A percentile compares a stretch with the other conserved stretches of the same genome.
Evolutionary conservation across 2,329 filamentous ascomycete genomes (phyloP).

Genomic region (Akanthomyces dipterigenus): DNA sequence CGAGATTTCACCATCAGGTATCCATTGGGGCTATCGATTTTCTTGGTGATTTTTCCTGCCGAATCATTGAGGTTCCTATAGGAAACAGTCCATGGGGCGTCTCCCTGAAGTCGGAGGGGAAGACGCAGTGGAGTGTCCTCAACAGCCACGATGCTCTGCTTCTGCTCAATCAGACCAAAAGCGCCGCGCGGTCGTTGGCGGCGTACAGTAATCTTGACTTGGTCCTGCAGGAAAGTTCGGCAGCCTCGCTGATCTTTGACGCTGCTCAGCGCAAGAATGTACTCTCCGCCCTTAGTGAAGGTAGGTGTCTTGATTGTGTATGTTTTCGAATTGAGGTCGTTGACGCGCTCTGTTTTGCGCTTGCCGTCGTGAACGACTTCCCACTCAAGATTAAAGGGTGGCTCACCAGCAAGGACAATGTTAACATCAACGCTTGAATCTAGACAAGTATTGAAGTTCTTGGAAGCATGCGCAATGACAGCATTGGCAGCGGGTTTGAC

Average conservation of each 20-base stretch:
- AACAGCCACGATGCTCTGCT: slow-evolving; percentile 65
- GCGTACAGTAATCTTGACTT: slow-evolving; percentile 77
- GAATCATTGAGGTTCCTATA: slow-evolving; percentile 62
- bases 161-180: slow-evolving; percentile 81
- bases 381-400: slow-evolving; percentile 85
- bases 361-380: slow-evolving; percentile 87
- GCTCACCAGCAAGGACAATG: slow-evolving; percentile 70
- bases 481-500: slow-evolving; percentile 91
- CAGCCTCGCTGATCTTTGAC: slow-evolving; percentile 83
- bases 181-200: slow-evolving; percentile 80
- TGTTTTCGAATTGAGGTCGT: slow-evolving; percentile 53
- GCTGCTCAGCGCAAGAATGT: slow-evolving; percentile 76
- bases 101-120: slow-evolving; percentile 78
- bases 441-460: slow-evolving; percentile 65
- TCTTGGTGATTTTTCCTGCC: slow-evolving; percentile 37
- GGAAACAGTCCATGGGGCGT: slow-evolving; percentile 73
- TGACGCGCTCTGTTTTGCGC: slow-evolving; percentile 60
- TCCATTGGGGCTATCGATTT: slow-evolving; percentile 57
- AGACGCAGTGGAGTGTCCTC: slow-evolving; percentile 68
- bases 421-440: slow-evolving; percentile 72
- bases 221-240: slow-evolving; percentile 77
- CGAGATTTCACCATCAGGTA: slow-evolving; percentile 56
- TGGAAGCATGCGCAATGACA: slow-evolving; percentile 51
- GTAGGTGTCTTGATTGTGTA: slow-evolving; percentile 70
- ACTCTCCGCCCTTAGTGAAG: slow-evolving; percentile 78